Evolutionary conservation across 1,284 basidiomycete species (phyloP).

Genomic region (Trichosporon sp.): DNA sequence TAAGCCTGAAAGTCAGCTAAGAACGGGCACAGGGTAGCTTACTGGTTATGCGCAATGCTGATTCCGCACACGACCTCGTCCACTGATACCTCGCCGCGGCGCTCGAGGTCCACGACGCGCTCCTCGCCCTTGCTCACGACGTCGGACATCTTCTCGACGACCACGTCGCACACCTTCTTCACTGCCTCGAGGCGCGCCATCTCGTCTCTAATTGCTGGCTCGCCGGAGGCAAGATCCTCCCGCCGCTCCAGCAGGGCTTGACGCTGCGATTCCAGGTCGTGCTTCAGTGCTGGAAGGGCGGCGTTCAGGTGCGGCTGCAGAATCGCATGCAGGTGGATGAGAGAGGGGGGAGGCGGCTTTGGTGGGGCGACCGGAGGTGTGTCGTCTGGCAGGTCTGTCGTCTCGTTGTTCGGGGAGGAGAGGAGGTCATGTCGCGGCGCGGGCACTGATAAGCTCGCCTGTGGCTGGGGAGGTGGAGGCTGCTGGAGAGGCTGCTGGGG

Average conservation of each 20-base stretch:
- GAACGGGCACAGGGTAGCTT: conserved; percentile 51
- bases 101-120: conserved; percentile 69
- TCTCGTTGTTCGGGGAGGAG: conserved; percentile 42
- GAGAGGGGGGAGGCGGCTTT: conserved; percentile 72
- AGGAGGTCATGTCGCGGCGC: conserved; percentile 35
- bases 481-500: conserved; percentile 28
- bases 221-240: conserved; percentile 80
- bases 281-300: conserved; percentile 68
- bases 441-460: conserved; percentile 37
- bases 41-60: conserved; percentile 96
- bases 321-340: conserved; percentile 78
- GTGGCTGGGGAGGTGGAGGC: conserved; percentile 32
- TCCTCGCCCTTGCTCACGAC: conserved; percentile 68
- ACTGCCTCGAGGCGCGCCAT: conserved; percentile 93
- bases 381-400: conserved; percentile 51
- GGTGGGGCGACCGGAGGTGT: conserved; percentile 76
- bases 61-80: conserved; percentile 93
- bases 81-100: conserved; percentile 64
- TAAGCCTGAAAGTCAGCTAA: conserved; percentile 64
- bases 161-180: conserved; percentile 82
- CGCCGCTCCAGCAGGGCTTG: conserved; percentile 77
- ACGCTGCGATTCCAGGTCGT: conserved; percentile 69
- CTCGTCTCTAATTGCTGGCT: conserved; percentile 92
- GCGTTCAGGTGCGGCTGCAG: conserved; percentile 74
- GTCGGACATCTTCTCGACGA: conserved; percentile 67